phyloP scores from a whole-genome alignment of 1,284 basidiomycete species.

The Peniophora sp. region DNA sequence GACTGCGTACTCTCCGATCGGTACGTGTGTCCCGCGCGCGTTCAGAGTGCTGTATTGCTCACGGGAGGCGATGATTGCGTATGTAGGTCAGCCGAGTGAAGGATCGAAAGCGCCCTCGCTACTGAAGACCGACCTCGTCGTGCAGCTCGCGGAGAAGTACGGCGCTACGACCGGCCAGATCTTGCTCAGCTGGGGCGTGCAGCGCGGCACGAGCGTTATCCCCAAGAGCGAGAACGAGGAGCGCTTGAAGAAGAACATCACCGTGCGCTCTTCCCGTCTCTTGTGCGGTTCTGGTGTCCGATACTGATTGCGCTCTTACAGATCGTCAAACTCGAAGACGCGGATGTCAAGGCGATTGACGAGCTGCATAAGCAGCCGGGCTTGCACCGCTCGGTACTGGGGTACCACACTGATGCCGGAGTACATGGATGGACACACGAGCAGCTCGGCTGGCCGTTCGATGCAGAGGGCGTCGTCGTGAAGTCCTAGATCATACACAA shows the following conservation, averaged over 20 bases:
- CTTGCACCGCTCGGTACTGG: constrained; percentile 2
- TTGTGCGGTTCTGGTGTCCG: neutral
- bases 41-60: neutral
- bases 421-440: neutral
- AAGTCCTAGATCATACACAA: too few relatives aligned
- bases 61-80: neutral
- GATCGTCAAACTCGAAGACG: constrained; percentile 19
- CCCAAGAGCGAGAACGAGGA: constrained; percentile 32
- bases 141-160: constrained; percentile 32
- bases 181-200: constrained; percentile 33
- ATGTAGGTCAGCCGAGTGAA: neutral
- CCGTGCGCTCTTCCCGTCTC: constrained; percentile 13
- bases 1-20: constrained; percentile 55
- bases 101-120: constrained; percentile 3
- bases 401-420: neutral
- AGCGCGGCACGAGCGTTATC: constrained; percentile 25
- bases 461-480: neutral
- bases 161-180: constrained; percentile 31
- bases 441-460: neutral
- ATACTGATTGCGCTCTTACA: constrained; percentile 5
- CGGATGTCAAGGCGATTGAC: constrained; percentile 16
- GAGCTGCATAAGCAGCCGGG: constrained; percentile 5
- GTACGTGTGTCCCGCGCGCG: neutral
- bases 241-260: constrained; percentile 33
- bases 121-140: constrained; percentile 17